A percentile compares a stretch with the other conserved stretches of the same genome.
Conservation (phyloP, 768 basidiomycete genomes). For the Mycena rebaudengoi region DNA sequence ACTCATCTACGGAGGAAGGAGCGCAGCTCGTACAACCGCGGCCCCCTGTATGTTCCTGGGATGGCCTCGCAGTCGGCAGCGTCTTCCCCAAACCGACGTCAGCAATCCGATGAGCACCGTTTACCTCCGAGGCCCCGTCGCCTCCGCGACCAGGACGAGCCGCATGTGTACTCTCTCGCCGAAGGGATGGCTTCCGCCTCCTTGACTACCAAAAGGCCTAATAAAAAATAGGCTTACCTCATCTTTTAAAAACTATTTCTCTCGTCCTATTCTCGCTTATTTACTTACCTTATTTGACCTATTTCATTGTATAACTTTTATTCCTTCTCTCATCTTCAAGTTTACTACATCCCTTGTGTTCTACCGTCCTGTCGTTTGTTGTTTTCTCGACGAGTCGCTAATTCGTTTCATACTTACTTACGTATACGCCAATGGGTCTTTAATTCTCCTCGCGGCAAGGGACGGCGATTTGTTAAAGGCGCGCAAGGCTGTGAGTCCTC, state of each 20-base stretch:
- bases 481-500: no score
- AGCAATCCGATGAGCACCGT: slow-evolving; percentile 13
- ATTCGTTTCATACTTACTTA: slow-evolving; percentile 1
- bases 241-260: neutral
- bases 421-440: neutral
- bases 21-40: slow-evolving; percentile 81
- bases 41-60: slow-evolving; percentile 71
- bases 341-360: neutral
- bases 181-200: slow-evolving; percentile 11
- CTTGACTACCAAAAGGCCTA: slow-evolving; percentile 10
- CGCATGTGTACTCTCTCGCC: neutral
- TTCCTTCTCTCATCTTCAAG: neutral
- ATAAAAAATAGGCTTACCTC: slow-evolving; percentile 18
- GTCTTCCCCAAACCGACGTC: slow-evolving; percentile 22
- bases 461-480: neutral
- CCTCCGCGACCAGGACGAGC: slow-evolving; percentile 21
- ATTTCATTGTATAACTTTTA: neutral
- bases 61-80: slow-evolving; percentile 21
- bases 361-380: neutral
- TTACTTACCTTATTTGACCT: slow-evolving; percentile 24
- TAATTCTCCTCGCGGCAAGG: neutral
- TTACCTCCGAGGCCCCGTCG: slow-evolving; percentile 10
- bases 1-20: slow-evolving; percentile 86
- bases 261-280: slow-evolving; percentile 1
- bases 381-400: neutral